These are phyloP conservation scores for Boletellus deceptivus DNA, from an alignment of 1,284 basidiomycete species.

Conservation along the genomic window DNA sequence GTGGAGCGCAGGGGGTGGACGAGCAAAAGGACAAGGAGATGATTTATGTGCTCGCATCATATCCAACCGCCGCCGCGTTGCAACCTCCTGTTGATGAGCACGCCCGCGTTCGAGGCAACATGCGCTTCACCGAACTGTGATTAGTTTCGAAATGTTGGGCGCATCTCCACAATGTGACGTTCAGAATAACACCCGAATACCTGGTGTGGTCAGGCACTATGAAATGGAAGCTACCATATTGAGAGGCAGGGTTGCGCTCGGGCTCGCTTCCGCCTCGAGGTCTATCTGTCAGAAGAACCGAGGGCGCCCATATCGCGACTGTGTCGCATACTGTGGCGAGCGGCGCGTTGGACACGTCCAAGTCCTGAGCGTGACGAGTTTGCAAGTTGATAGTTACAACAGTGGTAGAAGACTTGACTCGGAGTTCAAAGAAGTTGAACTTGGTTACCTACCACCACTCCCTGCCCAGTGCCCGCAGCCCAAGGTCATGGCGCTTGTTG, in stretches of 20 bases:
- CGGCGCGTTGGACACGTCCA: no score
- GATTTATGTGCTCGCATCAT: not conserved
- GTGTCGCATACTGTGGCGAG: not conserved
- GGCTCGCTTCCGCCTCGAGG: constrained; percentile 5
- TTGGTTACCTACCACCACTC: no score
- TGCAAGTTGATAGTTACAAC: no score
- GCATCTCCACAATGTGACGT: constrained; percentile 11
- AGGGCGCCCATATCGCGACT: not conserved
- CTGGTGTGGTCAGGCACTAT: not conserved
- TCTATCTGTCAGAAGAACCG: not conserved
- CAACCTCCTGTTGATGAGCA: constrained; percentile 4
- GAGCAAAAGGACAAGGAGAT: not conserved
- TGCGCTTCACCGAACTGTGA: not conserved
- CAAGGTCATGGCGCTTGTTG: no score
- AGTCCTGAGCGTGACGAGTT: no score
- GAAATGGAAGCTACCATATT: not conserved
- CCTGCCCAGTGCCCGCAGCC: no score
- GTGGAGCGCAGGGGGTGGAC: not conserved
- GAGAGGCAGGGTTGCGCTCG: not conserved
- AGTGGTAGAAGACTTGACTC: no score
- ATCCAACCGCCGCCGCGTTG: not conserved
- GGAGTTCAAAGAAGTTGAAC: no score
- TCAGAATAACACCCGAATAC: not conserved
- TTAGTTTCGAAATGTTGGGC: not conserved
- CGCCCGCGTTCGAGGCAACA: not conserved